Conservation (phyloP, 139 green algal species). For the Ulvella scutata region DNA sequence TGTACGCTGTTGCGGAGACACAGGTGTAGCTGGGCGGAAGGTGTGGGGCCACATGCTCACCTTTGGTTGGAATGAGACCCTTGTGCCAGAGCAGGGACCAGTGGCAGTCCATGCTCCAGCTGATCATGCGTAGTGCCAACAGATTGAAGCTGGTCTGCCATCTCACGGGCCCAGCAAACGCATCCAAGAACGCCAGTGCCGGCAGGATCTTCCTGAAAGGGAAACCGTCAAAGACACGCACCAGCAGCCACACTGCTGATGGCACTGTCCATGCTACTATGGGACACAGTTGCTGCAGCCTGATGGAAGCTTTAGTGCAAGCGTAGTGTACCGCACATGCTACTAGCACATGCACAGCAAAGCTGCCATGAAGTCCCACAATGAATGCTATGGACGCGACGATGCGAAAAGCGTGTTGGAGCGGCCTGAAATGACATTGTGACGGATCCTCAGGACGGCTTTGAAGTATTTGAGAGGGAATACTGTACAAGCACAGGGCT, state of each 20-base stretch:
- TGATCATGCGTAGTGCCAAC: slow-evolving; percentile 64
- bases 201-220: slow-evolving; percentile 14
- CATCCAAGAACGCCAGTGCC: slow-evolving; percentile 28
- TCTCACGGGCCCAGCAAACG: slow-evolving; percentile 37
- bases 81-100: slow-evolving; percentile 32
- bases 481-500: slow-evolving; percentile 18
- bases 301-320: slow-evolving; percentile 6
- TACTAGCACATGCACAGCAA: slow-evolving; percentile 16
- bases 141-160: slow-evolving; percentile 91
- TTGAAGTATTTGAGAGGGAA: slow-evolving; percentile 7
- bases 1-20: background rate
- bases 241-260: slow-evolving; percentile 25
- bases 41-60: background rate
- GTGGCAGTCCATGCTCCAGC: slow-evolving; percentile 59
- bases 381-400: background rate
- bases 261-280: slow-evolving; percentile 31
- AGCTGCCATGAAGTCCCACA: slow-evolving; percentile 34
- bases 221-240: slow-evolving; percentile 27
- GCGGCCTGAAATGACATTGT: background rate
- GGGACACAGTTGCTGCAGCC: slow-evolving; percentile 12
- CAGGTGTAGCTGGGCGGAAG: background rate
- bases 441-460: background rate
- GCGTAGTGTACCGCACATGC: slow-evolving; percentile 13
- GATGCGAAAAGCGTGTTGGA: background rate
- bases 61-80: background rate